Evolutionary conservation across 208 protist genomes (phyloP).

Genomic region (Leishmania guyanensis): DNA sequence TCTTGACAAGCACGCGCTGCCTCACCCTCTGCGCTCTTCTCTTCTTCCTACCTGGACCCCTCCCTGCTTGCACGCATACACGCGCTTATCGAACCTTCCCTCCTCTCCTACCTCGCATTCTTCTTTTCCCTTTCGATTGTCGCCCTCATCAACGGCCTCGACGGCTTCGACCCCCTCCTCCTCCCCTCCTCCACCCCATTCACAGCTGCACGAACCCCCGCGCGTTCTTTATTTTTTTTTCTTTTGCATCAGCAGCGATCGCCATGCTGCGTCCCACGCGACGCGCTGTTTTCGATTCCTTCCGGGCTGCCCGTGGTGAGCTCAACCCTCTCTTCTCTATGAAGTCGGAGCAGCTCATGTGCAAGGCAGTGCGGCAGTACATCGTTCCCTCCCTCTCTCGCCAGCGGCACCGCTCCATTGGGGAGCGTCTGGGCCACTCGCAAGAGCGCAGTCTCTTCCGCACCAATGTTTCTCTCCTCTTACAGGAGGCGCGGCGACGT

Average conservation of each 20-base stretch:
- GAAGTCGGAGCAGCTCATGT: slow-evolving; percentile 40
- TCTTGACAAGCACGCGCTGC: neutral
- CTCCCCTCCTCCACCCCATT: neutral
- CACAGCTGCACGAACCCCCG: neutral
- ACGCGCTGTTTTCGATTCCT: slow-evolving; percentile 50
- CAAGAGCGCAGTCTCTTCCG: slow-evolving; percentile 62
- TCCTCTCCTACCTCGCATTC: neutral
- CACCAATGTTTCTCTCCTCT: slow-evolving; percentile 50
- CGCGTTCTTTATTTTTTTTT: neutral
- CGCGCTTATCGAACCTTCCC: neutral
- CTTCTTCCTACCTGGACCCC: neutral
- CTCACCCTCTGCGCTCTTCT: neutral
- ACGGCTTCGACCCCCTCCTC: neutral
- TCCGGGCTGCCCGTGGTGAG: slow-evolving; percentile 45
- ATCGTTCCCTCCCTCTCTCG: slow-evolving; percentile 27
- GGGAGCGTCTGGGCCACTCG: slow-evolving; percentile 17
- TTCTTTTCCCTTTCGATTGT: neutral
- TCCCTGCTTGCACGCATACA: neutral
- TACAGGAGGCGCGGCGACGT: slow-evolving; percentile 68
- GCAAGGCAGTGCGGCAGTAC: slow-evolving; percentile 39
- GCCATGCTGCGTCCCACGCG: slow-evolving; percentile 20
- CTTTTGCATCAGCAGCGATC: neutral
- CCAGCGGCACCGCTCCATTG: slow-evolving; percentile 15
- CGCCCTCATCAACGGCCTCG: neutral
- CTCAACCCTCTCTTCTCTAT: slow-evolving; percentile 50